These are phyloP conservation scores for Elsinoe fawcettii DNA, from an alignment of 2,329 filamentous ascomycete genomes.

Conservation along the genomic window DNA sequence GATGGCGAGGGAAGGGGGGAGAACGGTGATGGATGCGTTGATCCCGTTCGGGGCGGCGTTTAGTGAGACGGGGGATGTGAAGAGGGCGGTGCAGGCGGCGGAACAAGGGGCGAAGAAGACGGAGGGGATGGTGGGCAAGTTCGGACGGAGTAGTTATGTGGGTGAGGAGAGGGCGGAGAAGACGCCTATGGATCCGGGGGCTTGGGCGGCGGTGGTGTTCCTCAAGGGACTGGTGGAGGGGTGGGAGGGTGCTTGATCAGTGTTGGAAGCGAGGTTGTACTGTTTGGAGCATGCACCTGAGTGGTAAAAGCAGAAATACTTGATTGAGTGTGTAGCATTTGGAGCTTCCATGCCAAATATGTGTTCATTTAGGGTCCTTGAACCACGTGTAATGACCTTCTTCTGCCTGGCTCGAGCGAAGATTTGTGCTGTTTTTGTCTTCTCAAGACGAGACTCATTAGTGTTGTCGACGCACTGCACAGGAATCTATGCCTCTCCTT, in stretches of 20 bases:
- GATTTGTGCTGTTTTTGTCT: background rate
- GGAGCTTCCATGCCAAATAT: too few species aligned
- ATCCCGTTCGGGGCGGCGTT: slow-evolving; percentile 33
- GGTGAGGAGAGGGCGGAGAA: slow-evolving; percentile 26
- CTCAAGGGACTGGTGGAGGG: slow-evolving; percentile 27
- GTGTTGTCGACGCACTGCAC: too few species aligned
- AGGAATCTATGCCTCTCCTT: slow-evolving; percentile 5
- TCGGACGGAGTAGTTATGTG: slow-evolving; percentile 32
- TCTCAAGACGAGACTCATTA: background rate
- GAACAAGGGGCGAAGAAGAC: slow-evolving; percentile 30
- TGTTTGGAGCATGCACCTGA: too few species aligned
- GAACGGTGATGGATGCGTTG: slow-evolving; percentile 34
- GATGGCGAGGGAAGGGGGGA: slow-evolving; percentile 28
- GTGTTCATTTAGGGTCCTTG: too few species aligned
- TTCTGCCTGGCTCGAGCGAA: too few species aligned
- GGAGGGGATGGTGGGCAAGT: slow-evolving; percentile 30
- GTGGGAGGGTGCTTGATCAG: slow-evolving; percentile 10
- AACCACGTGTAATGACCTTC: too few species aligned
- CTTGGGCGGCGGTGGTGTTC: slow-evolving; percentile 32
- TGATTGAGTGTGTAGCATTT: too few species aligned
- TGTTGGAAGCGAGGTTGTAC: too few species aligned
- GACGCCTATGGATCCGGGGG: slow-evolving; percentile 31
- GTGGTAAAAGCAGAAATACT: too few species aligned
- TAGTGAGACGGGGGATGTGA: slow-evolving; percentile 22
- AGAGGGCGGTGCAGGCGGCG: slow-evolving; percentile 27